Percentiles rank a stretch among this genome's conserved stretches.
Evolutionary conservation across 73 alveolate genomes (phyloP).

Genomic region (Tetrahymena borealis): DNA sequence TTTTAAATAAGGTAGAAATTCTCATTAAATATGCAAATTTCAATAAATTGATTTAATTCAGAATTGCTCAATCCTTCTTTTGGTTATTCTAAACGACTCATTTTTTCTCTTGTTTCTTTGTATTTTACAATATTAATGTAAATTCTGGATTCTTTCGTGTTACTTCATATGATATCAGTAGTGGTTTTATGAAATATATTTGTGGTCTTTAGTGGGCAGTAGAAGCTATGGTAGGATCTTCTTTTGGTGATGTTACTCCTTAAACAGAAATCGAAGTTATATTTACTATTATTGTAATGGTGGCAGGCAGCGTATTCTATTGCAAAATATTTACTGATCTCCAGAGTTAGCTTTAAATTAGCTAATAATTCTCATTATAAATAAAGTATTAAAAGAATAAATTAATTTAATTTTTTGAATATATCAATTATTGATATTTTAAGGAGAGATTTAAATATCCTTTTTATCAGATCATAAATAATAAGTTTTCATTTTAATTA

Average conservation of each 20-base stretch:
- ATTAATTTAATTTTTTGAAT: no score
- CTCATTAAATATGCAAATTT: not conserved
- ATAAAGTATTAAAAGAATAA: no score
- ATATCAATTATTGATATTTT: no score
- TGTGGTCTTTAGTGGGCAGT: not conserved
- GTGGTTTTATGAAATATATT: not conserved
- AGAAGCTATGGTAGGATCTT: not conserved
- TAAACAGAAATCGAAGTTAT: not conserved
- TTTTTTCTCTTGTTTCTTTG: not conserved
- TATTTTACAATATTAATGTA: not conserved
- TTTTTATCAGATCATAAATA: no score
- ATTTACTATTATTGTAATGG: not conserved
- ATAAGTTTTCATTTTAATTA: no score
- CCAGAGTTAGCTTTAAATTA: not conserved
- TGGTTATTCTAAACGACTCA: not conserved
- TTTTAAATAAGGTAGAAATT: not conserved
- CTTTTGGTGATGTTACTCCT: not conserved
- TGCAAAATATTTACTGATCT: not conserved
- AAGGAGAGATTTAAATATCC: no score
- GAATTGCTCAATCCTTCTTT: not conserved
- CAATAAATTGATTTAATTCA: not conserved
- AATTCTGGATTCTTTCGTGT: not conserved
- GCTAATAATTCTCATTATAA: not conserved
- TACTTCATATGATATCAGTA: not conserved
- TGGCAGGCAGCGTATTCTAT: not conserved